phyloP scores from a whole-genome alignment of 305 asterid genomes.

The Rubia balearica region DNA sequence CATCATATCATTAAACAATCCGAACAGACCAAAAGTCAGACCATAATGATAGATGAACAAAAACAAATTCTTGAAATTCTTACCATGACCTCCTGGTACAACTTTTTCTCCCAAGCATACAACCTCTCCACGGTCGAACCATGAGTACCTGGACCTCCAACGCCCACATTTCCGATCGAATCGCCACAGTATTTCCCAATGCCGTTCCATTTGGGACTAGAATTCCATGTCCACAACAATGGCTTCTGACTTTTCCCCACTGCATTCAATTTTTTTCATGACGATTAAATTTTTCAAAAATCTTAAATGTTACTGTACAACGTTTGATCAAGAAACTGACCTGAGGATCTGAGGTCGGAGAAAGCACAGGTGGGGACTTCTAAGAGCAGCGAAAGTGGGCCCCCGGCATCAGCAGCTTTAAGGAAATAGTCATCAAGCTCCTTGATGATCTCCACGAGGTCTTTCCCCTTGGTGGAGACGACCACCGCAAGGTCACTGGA shows the following conservation, averaged over 20 bases:
- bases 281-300: not conserved
- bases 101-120: slow-evolving; percentile 91
- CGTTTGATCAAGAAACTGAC: slow-evolving; percentile 24
- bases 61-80: not conserved
- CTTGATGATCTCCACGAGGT: slow-evolving; percentile 67
- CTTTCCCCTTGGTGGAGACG: slow-evolving; percentile 73
- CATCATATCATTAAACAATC: slow-evolving; percentile 13
- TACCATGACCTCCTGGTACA: slow-evolving; percentile 90
- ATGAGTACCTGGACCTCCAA: slow-evolving; percentile 37
- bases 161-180: slow-evolving; percentile 31
- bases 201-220: slow-evolving; percentile 75
- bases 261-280: slow-evolving; percentile 10
- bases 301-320: not conserved
- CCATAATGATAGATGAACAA: not conserved
- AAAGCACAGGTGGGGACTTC: slow-evolving; percentile 66
- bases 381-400: slow-evolving; percentile 60
- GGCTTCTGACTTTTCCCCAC: slow-evolving; percentile 56
- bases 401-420: slow-evolving; percentile 82
- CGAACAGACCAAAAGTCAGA: not conserved
- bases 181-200: slow-evolving; percentile 77
- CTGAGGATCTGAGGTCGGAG: slow-evolving; percentile 53
- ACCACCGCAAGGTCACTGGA: slow-evolving; percentile 78
- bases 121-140: slow-evolving; percentile 83
- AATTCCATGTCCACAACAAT: slow-evolving; percentile 61
- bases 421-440: slow-evolving; percentile 87